A percentile compares a stretch with the other conserved stretches of the same genome.
Evolutionary conservation across 305 asterid genomes (phyloP).

Genomic region (Solanum hybrid): DNA sequence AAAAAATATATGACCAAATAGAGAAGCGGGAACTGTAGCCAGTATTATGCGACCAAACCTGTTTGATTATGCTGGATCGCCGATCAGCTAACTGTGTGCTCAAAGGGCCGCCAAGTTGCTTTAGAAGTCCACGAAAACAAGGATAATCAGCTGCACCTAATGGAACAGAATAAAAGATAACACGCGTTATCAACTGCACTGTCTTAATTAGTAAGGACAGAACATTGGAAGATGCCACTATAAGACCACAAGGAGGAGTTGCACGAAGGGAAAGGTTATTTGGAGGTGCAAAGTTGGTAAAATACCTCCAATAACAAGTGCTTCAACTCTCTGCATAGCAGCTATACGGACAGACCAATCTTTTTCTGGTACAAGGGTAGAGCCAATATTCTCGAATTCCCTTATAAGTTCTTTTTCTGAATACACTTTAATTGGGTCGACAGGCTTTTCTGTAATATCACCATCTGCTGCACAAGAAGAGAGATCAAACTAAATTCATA

Average conservation of each 20-base stretch:
- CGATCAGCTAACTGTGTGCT: conserved; percentile 92
- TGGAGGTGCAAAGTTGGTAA: background rate
- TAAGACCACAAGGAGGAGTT: background rate
- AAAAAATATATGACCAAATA: background rate
- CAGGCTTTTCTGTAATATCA: conserved; percentile 81
- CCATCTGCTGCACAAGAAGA: conserved; percentile 67
- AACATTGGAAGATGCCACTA: background rate
- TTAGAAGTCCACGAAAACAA: conserved; percentile 85
- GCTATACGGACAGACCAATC: conserved; percentile 96
- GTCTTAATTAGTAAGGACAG: background rate
- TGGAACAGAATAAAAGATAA: conserved; percentile 10
- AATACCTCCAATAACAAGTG: conserved; percentile 90
- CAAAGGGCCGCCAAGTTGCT: conserved; percentile 85
- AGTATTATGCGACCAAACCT: conserved; percentile 32
- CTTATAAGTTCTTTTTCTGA: conserved; percentile 89
- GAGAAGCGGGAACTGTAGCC: background rate
- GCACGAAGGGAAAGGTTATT: background rate
- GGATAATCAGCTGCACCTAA: conserved; percentile 93
- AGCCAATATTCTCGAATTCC: conserved; percentile 88
- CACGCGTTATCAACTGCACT: background rate
- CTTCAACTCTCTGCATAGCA: conserved; percentile 95
- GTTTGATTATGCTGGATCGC: conserved; percentile 97
- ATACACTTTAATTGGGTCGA: conserved; percentile 83
- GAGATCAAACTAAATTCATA: conserved; percentile 12
- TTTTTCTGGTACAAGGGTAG: conserved; percentile 91